Percentiles rank a stretch among this genome's conserved stretches.
These are phyloP conservation scores for Linanthus parryae DNA, from an alignment of 148 eudicot genomes.

Conservation along the genomic window DNA sequence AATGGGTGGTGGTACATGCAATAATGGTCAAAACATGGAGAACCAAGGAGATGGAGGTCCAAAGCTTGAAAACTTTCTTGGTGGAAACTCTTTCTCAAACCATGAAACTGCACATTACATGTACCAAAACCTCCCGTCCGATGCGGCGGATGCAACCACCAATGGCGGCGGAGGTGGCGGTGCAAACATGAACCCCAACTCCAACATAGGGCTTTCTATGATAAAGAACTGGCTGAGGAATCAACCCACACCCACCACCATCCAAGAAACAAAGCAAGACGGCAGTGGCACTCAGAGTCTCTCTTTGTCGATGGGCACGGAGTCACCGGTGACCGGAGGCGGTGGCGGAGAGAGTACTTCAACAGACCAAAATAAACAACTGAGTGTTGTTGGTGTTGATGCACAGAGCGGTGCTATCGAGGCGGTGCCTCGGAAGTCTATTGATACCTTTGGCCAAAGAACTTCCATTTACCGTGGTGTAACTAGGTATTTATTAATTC, in stretches of 20 bases:
- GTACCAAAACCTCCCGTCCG: conserved; percentile 9
- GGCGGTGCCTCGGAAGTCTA: conserved; percentile 58
- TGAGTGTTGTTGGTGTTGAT: conserved; percentile 16
- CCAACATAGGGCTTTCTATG: conserved; percentile 57
- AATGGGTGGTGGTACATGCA: conserved; percentile 12
- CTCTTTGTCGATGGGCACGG: conserved; percentile 74
- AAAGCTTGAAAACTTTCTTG: conserved; percentile 83
- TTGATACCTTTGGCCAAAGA: conserved; percentile 89
- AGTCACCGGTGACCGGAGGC: conserved; percentile 20
- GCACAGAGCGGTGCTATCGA: conserved; percentile 43
- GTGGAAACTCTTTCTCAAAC: conserved; percentile 34
- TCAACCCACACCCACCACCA: conserved; percentile 26
- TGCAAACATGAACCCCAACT: background rate
- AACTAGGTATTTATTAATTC: conserved; percentile 50
- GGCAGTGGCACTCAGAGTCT: conserved; percentile 20
- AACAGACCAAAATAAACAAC: conserved; percentile 35
- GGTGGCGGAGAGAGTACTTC: conserved; percentile 34
- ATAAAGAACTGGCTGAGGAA: conserved; percentile 87
- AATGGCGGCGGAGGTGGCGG: background rate
- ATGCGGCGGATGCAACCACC: conserved; percentile 2
- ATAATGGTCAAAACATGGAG: conserved; percentile 14
- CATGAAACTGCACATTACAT: conserved; percentile 14
- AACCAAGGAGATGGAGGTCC: conserved; percentile 40
- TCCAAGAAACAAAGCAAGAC: conserved; percentile 8
- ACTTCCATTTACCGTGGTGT: conserved; percentile 98